Evolutionary conservation across 2,329 filamentous ascomycete species (phyloP).

Genomic region (Colletotrichum camelliae): DNA sequence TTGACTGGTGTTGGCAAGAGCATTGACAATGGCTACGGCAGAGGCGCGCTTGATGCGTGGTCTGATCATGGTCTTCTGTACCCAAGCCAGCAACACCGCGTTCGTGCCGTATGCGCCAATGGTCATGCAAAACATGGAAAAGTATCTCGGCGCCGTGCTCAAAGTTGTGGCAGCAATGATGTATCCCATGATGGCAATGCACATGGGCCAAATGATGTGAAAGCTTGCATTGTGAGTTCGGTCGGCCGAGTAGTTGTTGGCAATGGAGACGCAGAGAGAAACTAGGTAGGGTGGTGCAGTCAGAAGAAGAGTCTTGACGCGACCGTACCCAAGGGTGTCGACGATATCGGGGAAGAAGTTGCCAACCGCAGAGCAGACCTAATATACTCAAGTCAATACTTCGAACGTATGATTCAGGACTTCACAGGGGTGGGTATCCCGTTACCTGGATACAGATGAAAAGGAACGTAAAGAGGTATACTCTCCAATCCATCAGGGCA

Average conservation of each 20-base stretch:
- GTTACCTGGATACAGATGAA: background rate
- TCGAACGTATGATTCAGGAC: background rate
- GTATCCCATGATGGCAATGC: background rate
- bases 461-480: background rate
- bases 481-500: slow-evolving; percentile 54
- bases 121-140: background rate
- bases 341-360: slow-evolving; percentile 72
- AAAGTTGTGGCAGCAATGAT: background rate
- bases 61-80: background rate
- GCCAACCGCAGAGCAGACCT: slow-evolving; percentile 58
- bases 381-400: slow-evolving; percentile 6
- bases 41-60: background rate
- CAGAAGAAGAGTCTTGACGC: slow-evolving; percentile 58
- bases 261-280: background rate
- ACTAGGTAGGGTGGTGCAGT: slow-evolving; percentile 46
- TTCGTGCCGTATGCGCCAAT: background rate
- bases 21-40: background rate
- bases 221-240: background rate
- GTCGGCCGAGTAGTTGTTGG: background rate
- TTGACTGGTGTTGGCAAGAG: background rate
- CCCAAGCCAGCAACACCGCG: background rate
- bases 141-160: background rate
- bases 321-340: slow-evolving; percentile 61
- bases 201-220: background rate
- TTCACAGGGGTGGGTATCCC: background rate